A percentile compares a stretch with the other conserved stretches of the same genome.
These are phyloP conservation scores for Willaertia magna DNA, from an alignment of 208 protist species.

Conservation along the genomic window DNA sequence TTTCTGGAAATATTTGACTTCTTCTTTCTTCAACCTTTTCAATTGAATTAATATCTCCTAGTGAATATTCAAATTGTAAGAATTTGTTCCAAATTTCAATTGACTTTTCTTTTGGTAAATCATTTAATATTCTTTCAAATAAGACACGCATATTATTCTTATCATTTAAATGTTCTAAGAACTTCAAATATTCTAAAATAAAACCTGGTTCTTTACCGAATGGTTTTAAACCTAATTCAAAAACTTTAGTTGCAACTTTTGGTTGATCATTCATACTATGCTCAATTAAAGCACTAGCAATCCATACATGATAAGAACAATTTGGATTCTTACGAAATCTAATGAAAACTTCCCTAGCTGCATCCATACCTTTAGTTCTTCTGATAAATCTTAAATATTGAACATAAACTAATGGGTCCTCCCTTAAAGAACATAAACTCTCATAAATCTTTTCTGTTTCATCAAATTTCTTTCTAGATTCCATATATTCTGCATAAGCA, in stretches of 20 bases:
- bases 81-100: slow-evolving; percentile 6
- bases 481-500: background rate
- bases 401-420: background rate
- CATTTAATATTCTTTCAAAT: background rate
- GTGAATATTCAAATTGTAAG: background rate
- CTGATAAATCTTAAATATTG: slow-evolving; percentile 4
- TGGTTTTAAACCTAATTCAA: background rate
- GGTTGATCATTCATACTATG: background rate
- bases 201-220: background rate
- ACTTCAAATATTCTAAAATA: background rate
- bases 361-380: background rate
- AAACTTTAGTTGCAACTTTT: background rate
- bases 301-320: background rate
- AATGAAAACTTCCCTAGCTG: background rate
- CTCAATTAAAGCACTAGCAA: background rate
- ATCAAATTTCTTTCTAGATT: background rate
- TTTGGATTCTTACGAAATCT: background rate
- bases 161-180: background rate
- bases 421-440: background rate
- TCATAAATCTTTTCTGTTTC: background rate
- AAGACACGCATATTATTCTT: background rate
- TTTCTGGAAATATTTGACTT: background rate
- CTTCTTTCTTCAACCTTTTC: background rate
- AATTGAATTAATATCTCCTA: background rate
- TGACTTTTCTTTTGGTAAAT: background rate